Evolutionary conservation across 495 filamentous ascomycete genomes (phyloP).

Genomic region (Tricharina praecox): DNA sequence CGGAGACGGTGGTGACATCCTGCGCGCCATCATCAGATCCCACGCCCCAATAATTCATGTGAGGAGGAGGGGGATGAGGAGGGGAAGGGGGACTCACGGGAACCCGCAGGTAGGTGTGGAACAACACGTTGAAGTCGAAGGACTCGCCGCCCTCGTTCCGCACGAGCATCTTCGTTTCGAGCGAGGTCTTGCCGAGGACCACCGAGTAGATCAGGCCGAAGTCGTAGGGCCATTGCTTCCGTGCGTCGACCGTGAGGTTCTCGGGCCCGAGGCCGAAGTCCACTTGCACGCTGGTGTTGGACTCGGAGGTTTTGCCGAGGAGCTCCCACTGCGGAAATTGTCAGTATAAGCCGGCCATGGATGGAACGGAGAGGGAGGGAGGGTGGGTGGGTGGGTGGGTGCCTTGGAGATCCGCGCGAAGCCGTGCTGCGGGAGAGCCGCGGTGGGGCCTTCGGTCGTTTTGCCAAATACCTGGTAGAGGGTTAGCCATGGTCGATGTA

Average conservation of each 20-base stretch:
- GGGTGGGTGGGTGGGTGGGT: not conserved
- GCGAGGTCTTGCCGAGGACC: constrained; percentile 51
- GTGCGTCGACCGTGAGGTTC: constrained; percentile 46
- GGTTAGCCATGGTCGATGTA: not conserved
- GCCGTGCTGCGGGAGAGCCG: constrained; percentile 74
- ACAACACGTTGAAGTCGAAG: constrained; percentile 77
- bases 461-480: constrained; percentile 67
- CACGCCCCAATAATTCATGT: too few relatives aligned
- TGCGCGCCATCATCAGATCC: constrained; percentile 25
- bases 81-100: constrained; percentile 41
- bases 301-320: constrained; percentile 36
- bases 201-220: constrained; percentile 90
- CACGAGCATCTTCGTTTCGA: constrained; percentile 72
- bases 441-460: constrained; percentile 50
- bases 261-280: constrained; percentile 77
- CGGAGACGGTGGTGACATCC: constrained; percentile 54
- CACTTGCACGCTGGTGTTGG: constrained; percentile 58
- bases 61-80: too few relatives aligned
- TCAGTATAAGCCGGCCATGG: not conserved
- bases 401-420: constrained; percentile 66
- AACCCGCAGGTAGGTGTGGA: constrained; percentile 80
- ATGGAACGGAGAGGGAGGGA: too few relatives aligned
- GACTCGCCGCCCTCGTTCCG: constrained; percentile 64
- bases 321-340: constrained; percentile 36
- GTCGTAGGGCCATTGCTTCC: constrained; percentile 56